These are phyloP conservation scores for Lagenaria siceraria DNA, from an alignment of 306 rosid species.

Conservation along the genomic window DNA sequence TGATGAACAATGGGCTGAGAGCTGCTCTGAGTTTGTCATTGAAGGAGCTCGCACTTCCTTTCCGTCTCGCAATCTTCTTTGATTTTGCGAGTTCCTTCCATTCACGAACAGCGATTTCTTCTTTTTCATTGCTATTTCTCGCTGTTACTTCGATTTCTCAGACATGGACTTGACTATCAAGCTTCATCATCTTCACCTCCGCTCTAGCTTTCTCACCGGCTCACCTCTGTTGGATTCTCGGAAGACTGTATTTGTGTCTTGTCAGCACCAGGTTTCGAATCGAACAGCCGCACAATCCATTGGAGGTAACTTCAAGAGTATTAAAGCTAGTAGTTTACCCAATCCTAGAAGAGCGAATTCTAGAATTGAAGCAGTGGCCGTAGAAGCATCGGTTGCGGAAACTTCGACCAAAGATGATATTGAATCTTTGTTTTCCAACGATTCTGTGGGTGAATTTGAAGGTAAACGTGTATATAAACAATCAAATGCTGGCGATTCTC, in stretches of 20 bases:
- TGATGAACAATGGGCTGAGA: background rate
- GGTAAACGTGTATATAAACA: constrained; percentile 28
- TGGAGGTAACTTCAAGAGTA: constrained; percentile 17
- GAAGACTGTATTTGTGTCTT: constrained; percentile 17
- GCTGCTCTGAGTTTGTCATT: background rate
- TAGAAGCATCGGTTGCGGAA: constrained; percentile 28
- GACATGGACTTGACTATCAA: constrained; percentile 54
- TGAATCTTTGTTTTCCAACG: constrained; percentile 56
- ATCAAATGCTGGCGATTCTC: constrained; percentile 48
- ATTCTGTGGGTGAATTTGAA: constrained; percentile 20
- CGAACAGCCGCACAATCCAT: constrained; percentile 13
- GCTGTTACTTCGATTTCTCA: background rate
- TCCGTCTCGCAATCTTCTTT: background rate
- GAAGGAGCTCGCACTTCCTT: background rate
- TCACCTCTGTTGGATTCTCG: constrained; percentile 34
- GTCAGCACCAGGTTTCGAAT: constrained; percentile 16
- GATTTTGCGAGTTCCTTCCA: background rate
- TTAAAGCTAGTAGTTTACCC: constrained; percentile 14
- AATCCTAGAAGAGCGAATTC: constrained; percentile 14
- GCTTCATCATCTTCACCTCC: constrained; percentile 60
- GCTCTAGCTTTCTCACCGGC: constrained; percentile 46
- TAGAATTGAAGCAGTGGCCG: constrained; percentile 28
- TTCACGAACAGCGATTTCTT: background rate
- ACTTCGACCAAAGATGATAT: constrained; percentile 34
- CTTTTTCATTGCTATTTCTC: background rate